Evolutionary conservation across 202 grass and related monocot species (phyloP).

Genomic region (Thinopyrum obtusiflorum): DNA sequence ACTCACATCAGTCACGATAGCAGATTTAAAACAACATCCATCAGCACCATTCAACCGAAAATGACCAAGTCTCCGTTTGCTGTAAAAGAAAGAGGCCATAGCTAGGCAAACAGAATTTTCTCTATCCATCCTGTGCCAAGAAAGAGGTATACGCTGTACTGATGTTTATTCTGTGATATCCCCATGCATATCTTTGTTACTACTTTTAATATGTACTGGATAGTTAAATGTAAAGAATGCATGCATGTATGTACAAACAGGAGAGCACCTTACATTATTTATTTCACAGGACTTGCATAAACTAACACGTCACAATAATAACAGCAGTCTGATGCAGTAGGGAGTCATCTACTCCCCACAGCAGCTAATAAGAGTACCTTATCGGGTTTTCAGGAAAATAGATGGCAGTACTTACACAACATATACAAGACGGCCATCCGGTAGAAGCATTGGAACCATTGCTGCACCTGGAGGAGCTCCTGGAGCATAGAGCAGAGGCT

Average conservation of each 20-base stretch:
- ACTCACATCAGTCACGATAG: not conserved
- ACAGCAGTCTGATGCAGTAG: not conserved
- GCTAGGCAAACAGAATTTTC: not conserved
- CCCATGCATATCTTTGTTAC: not conserved
- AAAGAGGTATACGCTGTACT: not conserved
- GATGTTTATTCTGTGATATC: not conserved
- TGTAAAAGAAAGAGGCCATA: not conserved
- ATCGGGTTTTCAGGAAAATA: not conserved
- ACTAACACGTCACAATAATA: not conserved
- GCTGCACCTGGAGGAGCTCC: slow-evolving; percentile 46
- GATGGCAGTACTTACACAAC: slow-evolving; percentile 46
- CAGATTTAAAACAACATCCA: not conserved
- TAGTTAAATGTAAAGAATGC: not conserved
- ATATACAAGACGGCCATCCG: slow-evolving; percentile 71
- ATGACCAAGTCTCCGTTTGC: not conserved
- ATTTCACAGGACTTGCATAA: not conserved
- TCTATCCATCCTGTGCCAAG: not conserved
- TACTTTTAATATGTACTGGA: not conserved
- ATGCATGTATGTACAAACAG: not conserved
- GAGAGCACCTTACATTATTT: not conserved
- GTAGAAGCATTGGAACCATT: slow-evolving; percentile 70
- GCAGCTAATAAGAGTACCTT: not conserved
- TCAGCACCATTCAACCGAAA: not conserved
- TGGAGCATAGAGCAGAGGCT: slow-evolving; percentile 57
- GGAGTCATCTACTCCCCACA: not conserved